Conservation (phyloP, 225 moss, liverwort and hornwort species). For the Ulota crispa region DNA sequence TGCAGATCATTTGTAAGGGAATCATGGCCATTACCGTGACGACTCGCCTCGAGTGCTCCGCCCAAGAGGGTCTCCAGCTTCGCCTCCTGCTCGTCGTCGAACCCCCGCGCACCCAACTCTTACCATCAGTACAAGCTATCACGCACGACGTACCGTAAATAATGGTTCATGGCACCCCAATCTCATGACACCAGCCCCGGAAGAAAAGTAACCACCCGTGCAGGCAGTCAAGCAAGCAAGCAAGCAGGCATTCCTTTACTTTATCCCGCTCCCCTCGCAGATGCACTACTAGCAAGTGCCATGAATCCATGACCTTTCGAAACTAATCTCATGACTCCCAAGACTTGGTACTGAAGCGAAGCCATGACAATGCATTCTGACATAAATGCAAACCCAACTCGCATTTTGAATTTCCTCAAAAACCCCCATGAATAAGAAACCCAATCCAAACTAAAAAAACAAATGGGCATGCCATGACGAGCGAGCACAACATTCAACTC, state of each 20-base stretch:
- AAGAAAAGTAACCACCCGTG: background rate
- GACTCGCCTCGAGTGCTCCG: constrained; percentile 15
- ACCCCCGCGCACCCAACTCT: constrained; percentile 20
- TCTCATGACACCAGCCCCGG: constrained; percentile 34
- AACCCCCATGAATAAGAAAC: constrained; percentile 24
- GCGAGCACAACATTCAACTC: constrained; percentile 2
- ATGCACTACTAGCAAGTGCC: background rate
- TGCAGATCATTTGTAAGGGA: constrained; percentile 23
- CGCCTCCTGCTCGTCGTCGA: constrained; percentile 24
- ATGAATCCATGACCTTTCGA: constrained; percentile 42
- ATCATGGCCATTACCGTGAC: constrained; percentile 11
- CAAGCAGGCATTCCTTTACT: background rate
- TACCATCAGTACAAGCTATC: background rate
- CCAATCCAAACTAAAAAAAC: background rate
- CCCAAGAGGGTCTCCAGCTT: constrained; percentile 2
- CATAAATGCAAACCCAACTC: constrained; percentile 18
- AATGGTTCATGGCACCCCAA: constrained; percentile 25
- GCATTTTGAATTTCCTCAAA: background rate
- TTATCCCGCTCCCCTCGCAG: background rate
- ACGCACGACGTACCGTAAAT: background rate
- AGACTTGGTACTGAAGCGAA: background rate
- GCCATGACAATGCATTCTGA: constrained; percentile 30
- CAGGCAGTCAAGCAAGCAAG: background rate
- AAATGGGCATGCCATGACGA: constrained; percentile 15
- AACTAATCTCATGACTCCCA: constrained; percentile 36